Evolutionary conservation across 805 yeast species (phyloP), one percentile per base, ranked within the genome.

Genomic region (Saccharomyces kudriavzevii): DNA sequence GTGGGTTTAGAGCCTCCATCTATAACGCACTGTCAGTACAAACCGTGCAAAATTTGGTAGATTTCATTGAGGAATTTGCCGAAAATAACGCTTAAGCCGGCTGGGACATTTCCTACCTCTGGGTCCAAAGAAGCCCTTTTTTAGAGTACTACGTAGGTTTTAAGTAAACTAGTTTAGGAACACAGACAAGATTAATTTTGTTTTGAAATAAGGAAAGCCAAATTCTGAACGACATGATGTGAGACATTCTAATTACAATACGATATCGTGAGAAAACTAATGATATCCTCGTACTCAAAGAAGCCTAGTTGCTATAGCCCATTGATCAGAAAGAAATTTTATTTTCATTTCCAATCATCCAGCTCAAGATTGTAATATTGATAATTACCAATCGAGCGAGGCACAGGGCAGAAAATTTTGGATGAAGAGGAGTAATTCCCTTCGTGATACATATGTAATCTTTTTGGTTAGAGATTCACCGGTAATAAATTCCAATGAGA

Each of bases 1-100:
- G 98, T 50, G 99, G 99, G 29, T 86, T 94, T 72, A 84, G 99
- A 71, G 91, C 95, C 14, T 90, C 97, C 13, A 74, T 90, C 52
- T 91, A 92, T 71, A 92, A 94, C 65, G 97, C 98, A 14, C 87
- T 94, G 51, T 69, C 83, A 4, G 72, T 81, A 49, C 76, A 78
- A 24, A 81, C 88, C 62, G 84, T 82, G 28, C 73, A 81, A 56
- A 61, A 74, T 53, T 74, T 89, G 59, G 82, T 77, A 40, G 72
- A 75, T 22, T 89, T 79, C 61, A 70, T 87, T 47, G 70, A 75
- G 22, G 76, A 79, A 48, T 89, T 86, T 73, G 94, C 83, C 35
- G 63, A 77, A 49, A 68, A 60, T 28, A 67, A 73, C 58, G 60
- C 60, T 43, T 58, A 50, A 52, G 22, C 22, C 25, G 13, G 22